Base-by-base conservation (phyloP, 2,329 filamentous ascomycete genomes). In the Calycina herbarum region DNA sequence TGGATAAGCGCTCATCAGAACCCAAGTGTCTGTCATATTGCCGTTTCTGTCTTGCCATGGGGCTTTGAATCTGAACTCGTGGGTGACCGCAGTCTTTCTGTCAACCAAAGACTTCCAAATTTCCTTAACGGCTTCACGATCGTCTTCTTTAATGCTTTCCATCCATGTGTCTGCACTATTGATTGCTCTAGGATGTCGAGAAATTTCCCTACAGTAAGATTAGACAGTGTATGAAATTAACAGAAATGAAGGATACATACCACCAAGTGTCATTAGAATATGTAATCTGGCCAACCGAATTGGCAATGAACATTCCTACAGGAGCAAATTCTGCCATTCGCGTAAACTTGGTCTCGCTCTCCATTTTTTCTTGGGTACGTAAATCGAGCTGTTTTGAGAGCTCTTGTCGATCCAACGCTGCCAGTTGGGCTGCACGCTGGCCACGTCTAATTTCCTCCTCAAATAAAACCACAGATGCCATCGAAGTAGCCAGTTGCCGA, bases 251-350 rank as follows among this genome's bases (percentile, higher is more conserved):
- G 7, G 15, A 40, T 15, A 68, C 68, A 60, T 61, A 65, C 66
- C 74, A 75, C 85, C 86, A 95, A 74, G 90, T 91, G 68, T 94
- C 90, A 74, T 96, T 96, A 75, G 89, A 91, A 74, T 92, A 95
- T 10, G 85, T 91, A 71, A 95, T 91, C 29, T 84, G 80, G 3
- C 92, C 92, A 51, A 82, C 77, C 0, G 85, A 82, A 73, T 93
- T 85, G n/a, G 91, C 90, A 70, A 95, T 94, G 75, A 94, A 94
- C 79, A 96, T 89, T 33, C 92, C 92, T 1, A 94, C 91, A 0
- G 92, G 92, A 0, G 91, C 90, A 69, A 93, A 92, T 73, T 94
- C 91, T 2, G 92, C 91, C 90, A 95, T 93, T 57, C 91, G 84
- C 0, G 90, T 92, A 74, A 95, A 95, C 65, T 89, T 89, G 38